These are phyloP conservation scores for Apiotrichum sp. DNA, from an alignment of 1,284 basidiomycete species.

Conservation along the genomic window DNA sequence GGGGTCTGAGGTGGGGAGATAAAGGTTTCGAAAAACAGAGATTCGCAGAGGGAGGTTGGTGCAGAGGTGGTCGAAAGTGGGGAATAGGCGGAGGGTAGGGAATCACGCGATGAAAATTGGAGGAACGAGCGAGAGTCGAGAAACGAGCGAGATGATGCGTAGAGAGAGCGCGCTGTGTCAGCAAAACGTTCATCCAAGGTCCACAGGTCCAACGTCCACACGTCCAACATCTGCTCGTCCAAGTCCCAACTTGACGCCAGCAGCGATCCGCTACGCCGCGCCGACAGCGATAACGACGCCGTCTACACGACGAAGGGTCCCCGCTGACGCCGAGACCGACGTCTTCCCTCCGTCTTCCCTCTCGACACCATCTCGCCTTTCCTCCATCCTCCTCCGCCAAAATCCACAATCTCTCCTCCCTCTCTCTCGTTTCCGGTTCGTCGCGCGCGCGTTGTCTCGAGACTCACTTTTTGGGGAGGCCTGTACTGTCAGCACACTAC, in stretches of 20 bases:
- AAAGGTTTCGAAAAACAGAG: too few species aligned
- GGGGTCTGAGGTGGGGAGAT: too few species aligned
- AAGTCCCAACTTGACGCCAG: not conserved
- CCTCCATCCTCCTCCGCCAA: too few species aligned
- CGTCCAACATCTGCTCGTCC: not conserved
- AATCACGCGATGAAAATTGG: not conserved
- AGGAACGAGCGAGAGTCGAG: constrained; percentile 1
- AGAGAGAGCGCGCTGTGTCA: not conserved
- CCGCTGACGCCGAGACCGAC: too few species aligned
- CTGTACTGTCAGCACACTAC: not conserved
- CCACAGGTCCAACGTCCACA: too few species aligned
- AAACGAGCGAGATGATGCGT: not conserved
- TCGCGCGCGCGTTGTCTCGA: too few species aligned
- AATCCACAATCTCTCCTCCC: not conserved
- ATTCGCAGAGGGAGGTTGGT: not conserved
- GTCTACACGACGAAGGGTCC: too few species aligned
- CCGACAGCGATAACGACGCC: too few species aligned
- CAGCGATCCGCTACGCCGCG: not conserved
- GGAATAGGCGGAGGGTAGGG: not conserved
- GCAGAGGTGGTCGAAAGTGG: not conserved
- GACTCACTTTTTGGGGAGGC: not conserved
- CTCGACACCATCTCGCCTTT: too few species aligned
- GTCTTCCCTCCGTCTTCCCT: too few species aligned
- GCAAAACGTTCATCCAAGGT: not conserved
- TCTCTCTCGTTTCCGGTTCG: too few species aligned